phyloP scores from a whole-genome alignment of 805 yeast genomes.

The Wickerhamiella parazyma region DNA sequence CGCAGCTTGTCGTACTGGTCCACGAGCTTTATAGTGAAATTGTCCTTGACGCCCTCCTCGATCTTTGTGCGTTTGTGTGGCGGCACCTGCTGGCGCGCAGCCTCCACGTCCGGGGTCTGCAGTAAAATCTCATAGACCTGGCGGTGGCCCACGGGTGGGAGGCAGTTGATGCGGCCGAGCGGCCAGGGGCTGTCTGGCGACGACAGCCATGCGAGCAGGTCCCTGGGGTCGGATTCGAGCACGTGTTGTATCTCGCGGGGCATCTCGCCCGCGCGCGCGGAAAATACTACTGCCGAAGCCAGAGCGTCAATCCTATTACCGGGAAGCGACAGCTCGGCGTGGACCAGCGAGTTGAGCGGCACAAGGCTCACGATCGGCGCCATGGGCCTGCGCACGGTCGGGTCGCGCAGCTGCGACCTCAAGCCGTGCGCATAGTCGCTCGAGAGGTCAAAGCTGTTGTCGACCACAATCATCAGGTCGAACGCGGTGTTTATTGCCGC shows the following conservation, averaged over 20 bases:
- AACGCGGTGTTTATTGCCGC: constrained; percentile 26
- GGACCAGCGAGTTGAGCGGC: constrained; percentile 74
- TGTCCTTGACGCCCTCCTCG: background rate
- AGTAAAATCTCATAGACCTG: constrained; percentile 10
- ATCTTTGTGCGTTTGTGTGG: constrained; percentile 19
- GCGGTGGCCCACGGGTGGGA: constrained; percentile 34
- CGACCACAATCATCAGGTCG: constrained; percentile 52
- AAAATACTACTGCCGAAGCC: constrained; percentile 67
- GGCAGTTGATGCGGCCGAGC: constrained; percentile 54
- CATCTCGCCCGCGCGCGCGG: constrained; percentile 69
- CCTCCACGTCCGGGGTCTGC: constrained; percentile 13
- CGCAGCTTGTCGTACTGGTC: constrained; percentile 26
- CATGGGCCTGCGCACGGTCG: constrained; percentile 14
- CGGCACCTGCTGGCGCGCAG: constrained; percentile 1
- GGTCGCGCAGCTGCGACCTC: constrained; percentile 23
- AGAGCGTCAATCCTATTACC: constrained; percentile 45
- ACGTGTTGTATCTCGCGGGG: constrained; percentile 71
- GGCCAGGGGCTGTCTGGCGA: constrained; percentile 49
- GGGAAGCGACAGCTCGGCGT: constrained; percentile 41
- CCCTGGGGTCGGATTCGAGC: constrained; percentile 50
- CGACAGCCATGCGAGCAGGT: constrained; percentile 48
- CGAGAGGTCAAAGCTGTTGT: constrained; percentile 40
- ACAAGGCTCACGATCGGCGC: constrained; percentile 57
- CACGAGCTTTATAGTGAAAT: constrained; percentile 26
- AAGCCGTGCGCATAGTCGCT: constrained; percentile 25